Evolutionary conservation across 345 rosid species (phyloP).

Genomic region (Corchorus capsularis): DNA sequence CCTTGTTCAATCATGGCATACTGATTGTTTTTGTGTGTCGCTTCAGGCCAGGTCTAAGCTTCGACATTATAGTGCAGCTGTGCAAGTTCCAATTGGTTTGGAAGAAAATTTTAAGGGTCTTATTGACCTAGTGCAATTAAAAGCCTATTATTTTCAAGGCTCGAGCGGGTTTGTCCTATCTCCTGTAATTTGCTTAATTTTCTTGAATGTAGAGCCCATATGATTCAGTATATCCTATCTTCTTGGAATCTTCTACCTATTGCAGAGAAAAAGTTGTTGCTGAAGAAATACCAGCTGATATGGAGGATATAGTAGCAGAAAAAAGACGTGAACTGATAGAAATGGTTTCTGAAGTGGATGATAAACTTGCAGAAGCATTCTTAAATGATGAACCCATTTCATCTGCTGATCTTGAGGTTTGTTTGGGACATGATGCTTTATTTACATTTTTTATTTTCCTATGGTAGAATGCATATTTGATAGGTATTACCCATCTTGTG

Average conservation of each 20-base stretch:
- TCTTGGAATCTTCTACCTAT: slow-evolving; percentile 19
- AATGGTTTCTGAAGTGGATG: slow-evolving; percentile 94
- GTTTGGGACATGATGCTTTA: background rate
- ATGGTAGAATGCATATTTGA: background rate
- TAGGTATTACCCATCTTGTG: background rate
- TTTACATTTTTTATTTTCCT: background rate
- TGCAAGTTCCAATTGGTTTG: slow-evolving; percentile 95
- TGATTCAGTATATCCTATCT: background rate
- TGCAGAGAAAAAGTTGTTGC: slow-evolving; percentile 81
- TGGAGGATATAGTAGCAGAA: slow-evolving; percentile 74
- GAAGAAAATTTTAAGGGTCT: slow-evolving; percentile 93
- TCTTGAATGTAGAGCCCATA: background rate
- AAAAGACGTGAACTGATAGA: slow-evolving; percentile 90
- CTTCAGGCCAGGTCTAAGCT: slow-evolving; percentile 90
- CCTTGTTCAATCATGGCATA: background rate
- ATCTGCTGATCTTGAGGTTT: slow-evolving; percentile 79
- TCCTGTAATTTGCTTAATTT: slow-evolving; percentile 11
- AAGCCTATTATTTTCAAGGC: slow-evolving; percentile 80
- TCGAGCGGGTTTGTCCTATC: slow-evolving; percentile 72
- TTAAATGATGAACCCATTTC: slow-evolving; percentile 87
- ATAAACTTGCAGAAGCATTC: slow-evolving; percentile 84
- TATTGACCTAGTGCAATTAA: slow-evolving; percentile 72
- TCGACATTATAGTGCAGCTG: slow-evolving; percentile 93
- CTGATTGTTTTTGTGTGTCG: slow-evolving; percentile 10
- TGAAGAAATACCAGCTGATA: slow-evolving; percentile 75